Percentiles rank a stretch among this genome's conserved stretches.
Evolutionary conservation across 345 rosid genomes (phyloP).

Genomic region (Lepidium didymum): DNA sequence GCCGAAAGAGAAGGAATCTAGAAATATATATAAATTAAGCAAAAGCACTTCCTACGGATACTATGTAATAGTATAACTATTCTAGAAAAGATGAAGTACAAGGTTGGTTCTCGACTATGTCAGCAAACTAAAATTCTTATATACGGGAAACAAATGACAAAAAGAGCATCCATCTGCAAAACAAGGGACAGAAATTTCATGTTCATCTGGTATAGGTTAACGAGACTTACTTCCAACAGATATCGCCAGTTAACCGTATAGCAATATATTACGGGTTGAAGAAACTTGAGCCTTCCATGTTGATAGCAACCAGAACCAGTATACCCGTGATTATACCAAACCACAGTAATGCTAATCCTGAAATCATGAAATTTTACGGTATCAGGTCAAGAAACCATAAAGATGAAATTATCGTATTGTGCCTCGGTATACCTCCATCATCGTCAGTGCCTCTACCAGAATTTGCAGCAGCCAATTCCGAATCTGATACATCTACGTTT

Average conservation of each 20-base stretch:
- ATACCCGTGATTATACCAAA: conserved; percentile 55
- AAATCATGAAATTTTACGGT: conserved; percentile 7
- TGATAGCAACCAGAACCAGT: conserved; percentile 54
- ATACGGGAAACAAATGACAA: not conserved
- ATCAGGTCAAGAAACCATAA: not conserved
- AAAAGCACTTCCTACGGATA: not conserved
- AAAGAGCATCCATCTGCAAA: not conserved
- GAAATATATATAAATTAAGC: not conserved
- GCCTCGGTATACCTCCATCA: conserved; percentile 1
- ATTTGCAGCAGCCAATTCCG: not conserved
- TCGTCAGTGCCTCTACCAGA: not conserved
- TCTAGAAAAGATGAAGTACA: not conserved
- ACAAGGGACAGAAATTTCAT: not conserved
- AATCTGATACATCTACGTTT: not conserved
- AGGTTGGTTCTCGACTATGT: not conserved
- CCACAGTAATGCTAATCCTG: conserved; percentile 71
- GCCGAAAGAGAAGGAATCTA: not conserved
- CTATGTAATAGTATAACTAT: not conserved
- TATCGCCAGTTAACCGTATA: not conserved
- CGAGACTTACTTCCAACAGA: conserved; percentile 31
- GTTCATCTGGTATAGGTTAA: not conserved
- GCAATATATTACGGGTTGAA: conserved; percentile 57
- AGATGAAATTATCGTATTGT: not conserved
- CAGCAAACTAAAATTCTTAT: not conserved
- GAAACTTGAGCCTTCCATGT: conserved; percentile 51